Evolutionary conservation across 768 basidiomycete species (phyloP), one percentile per base, ranked within the genome.

Genomic region (Lactifluus echinatus): DNA sequence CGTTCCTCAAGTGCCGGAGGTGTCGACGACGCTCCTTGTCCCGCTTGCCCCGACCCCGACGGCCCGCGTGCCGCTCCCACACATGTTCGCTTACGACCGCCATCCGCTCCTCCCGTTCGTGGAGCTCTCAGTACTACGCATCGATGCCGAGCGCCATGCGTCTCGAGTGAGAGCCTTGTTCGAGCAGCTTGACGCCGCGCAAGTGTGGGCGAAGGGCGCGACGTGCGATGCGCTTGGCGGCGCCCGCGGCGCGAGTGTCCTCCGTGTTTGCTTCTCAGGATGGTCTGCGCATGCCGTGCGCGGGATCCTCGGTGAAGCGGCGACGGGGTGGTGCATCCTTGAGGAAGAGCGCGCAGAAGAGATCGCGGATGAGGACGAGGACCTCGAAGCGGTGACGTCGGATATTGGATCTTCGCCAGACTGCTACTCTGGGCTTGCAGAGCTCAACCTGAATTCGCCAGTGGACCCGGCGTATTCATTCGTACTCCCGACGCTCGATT

Each of bases 11-110:
- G 58, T 64, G 31, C 62, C 66, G 24, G 64, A 68, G 4, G 79
- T 84, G 4, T 83, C 79, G 11, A 88, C 89, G 8, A 76, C 75
- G 62, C 80, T 92, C 49, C 77, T 87, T 48, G 77, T 92, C 29
- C 88, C 89, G 51, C 79, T 92, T 57, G 84, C 84, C 0, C 88
- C 89, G 1, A 85, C 85, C 2, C 84, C 88, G 8, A 81, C 82
- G 0, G 67, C 76, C 4, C 82, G 83, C n/a, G 68, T 81, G 10
- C 88, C 87, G 3, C 74, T 90, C 50, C 72, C 66, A 6, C 49
- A 48, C 72, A 48, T 69, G 56, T 21, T 62, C 29, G 62, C 62
- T 8, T 23, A 45, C 15, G 59, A 60, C 14, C 50, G 62, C 4
- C 68, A 68, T 62, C 69, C 72, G 11, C 69, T 85, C 12, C 74